Conservation (phyloP, 2,329 filamentous ascomycete species). For the Pseudogymnoascus sp. region DNA sequence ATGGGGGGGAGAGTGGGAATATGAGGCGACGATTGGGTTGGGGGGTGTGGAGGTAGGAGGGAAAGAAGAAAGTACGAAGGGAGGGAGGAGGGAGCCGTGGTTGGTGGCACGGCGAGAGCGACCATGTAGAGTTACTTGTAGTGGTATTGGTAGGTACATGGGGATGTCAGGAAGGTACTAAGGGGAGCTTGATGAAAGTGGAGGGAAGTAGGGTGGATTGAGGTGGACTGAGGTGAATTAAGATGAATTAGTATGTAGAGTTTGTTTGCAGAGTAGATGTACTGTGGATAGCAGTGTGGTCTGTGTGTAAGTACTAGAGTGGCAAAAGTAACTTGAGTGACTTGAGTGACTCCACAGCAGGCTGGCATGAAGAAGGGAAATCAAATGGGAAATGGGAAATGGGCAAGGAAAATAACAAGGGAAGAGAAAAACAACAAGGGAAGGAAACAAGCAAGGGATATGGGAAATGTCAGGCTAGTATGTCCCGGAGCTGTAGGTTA, state of each 20-base stretch:
- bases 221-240: neutral
- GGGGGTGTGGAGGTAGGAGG: neutral
- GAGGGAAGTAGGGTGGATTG: neutral
- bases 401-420: neutral
- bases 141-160: neutral
- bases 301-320: neutral
- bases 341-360: neutral
- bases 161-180: neutral
- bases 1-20: neutral
- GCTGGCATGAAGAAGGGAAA: too few relatives aligned
- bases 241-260: neutral
- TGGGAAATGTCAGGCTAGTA: too few relatives aligned
- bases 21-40: neutral
- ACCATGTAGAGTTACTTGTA: neutral
- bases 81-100: neutral
- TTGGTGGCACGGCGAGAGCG: neutral
- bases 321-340: neutral
- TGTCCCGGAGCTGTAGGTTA: too few relatives aligned
- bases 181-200: neutral
- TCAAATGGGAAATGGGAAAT: neutral
- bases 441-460: too few relatives aligned
- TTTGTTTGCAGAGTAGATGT: neutral
- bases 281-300: neutral
- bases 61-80: neutral
- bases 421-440: neutral